These are phyloP conservation scores for Phoma sp. DNA, from an alignment of 2,329 filamentous ascomycete species.

Conservation along the genomic window DNA sequence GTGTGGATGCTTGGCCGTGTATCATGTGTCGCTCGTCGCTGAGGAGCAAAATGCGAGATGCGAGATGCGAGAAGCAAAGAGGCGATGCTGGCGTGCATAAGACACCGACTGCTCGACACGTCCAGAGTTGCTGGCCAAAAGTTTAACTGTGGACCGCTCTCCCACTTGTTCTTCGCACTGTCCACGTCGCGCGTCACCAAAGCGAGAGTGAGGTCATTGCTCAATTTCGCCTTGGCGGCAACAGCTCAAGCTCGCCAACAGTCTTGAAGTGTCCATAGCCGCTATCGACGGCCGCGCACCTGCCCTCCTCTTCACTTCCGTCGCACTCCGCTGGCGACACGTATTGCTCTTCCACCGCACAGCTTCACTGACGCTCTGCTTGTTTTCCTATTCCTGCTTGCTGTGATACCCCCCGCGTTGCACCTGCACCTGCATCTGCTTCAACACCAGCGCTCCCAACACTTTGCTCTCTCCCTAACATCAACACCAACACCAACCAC, in stretches of 20 bases:
- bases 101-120: not conserved
- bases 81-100: not conserved
- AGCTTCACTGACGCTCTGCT: slow-evolving; percentile 6
- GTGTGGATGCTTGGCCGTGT: slow-evolving; percentile 3
- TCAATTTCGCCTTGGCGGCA: slow-evolving; percentile 19
- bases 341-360: slow-evolving; percentile 19
- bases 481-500: not conserved
- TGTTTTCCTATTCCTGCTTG: slow-evolving; percentile 13
- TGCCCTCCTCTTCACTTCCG: slow-evolving; percentile 6
- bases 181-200: slow-evolving; percentile 9
- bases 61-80: not conserved
- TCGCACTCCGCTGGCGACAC: slow-evolving; percentile 23
- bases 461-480: not conserved
- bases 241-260: slow-evolving; percentile 17
- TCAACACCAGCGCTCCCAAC: slow-evolving; percentile 8
- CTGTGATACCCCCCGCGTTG: slow-evolving; percentile 20
- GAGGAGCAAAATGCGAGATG: not conserved
- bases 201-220: slow-evolving; percentile 25
- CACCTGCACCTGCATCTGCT: slow-evolving; percentile 13
- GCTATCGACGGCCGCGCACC: slow-evolving; percentile 4
- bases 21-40: not conserved
- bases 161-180: slow-evolving; percentile 15
- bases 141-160: slow-evolving; percentile 9
- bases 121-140: not conserved
- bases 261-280: not conserved